Conservation (phyloP, 148 eudicot genomes). For the Cornus suecica region DNA sequence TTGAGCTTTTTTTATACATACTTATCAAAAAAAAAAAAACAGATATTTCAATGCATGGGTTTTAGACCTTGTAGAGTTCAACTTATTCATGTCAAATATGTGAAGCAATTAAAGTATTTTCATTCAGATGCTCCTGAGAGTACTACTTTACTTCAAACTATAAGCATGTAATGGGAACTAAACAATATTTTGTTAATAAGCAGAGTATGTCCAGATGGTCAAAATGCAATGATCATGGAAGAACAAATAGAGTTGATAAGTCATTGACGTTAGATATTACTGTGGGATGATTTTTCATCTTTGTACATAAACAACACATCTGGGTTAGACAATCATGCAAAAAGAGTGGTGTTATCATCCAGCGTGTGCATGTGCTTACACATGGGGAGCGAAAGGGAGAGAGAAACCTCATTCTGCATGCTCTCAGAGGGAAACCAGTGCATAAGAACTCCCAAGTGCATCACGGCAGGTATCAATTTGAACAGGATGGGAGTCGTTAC, state of each 20-base stretch:
- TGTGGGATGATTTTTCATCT: not conserved
- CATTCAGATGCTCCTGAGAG: not conserved
- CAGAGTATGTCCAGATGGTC: not conserved
- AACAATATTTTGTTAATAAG: not conserved
- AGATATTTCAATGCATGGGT: no score
- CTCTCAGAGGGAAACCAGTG: conserved; percentile 91
- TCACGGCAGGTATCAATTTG: conserved; percentile 88
- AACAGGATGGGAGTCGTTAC: conserved; percentile 91
- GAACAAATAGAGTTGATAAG: not conserved
- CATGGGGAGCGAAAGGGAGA: not conserved
- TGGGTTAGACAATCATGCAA: not conserved
- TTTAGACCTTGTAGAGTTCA: no score
- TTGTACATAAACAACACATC: not conserved
- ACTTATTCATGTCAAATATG: no score
- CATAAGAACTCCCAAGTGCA: conserved; percentile 94
- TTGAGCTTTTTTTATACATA: no score
- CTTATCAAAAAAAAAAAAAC: no score
- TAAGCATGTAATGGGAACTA: not conserved
- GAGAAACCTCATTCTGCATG: conserved; percentile 56
- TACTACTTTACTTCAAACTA: not conserved
- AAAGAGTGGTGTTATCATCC: not conserved
- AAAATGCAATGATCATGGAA: not conserved
- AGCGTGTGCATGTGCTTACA: not conserved
- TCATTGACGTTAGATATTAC: not conserved
- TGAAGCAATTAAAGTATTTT: no score